These are phyloP conservation scores for Wickerhamomyces sydowiorum DNA, from an alignment of 805 yeast genomes.

Conservation along the genomic window DNA sequence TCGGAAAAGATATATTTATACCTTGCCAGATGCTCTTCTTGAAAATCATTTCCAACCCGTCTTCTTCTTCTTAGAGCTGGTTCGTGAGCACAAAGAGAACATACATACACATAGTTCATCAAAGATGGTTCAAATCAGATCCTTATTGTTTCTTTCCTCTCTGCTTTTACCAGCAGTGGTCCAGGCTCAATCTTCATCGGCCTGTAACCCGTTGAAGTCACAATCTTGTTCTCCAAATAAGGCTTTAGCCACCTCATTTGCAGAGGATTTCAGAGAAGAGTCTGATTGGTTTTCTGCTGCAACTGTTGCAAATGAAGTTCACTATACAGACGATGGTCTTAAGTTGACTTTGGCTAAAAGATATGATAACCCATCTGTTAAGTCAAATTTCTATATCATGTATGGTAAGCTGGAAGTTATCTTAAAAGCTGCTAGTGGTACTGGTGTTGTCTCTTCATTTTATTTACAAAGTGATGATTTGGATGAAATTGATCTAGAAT, in stretches of 20 bases:
- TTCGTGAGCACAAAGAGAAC: too few species aligned
- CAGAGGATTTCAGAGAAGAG: constrained; percentile 16
- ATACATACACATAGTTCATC: background rate
- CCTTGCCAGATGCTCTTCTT: background rate
- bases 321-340: constrained; percentile 52
- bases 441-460: constrained; percentile 76
- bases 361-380: constrained; percentile 73
- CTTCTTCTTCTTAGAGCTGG: too few species aligned
- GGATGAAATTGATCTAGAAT: constrained; percentile 87
- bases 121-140: background rate
- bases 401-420: constrained; percentile 78
- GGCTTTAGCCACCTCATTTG: constrained; percentile 56
- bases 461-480: constrained; percentile 78
- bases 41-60: too few species aligned
- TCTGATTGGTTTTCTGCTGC: constrained; percentile 34
- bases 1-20: background rate
- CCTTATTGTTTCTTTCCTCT: background rate
- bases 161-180: background rate
- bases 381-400: constrained; percentile 80
- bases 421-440: constrained; percentile 68
- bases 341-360: constrained; percentile 51
- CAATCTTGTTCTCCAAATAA: constrained; percentile 40
- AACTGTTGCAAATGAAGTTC: constrained; percentile 37
- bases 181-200: constrained; percentile 12
- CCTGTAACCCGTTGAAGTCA: constrained; percentile 40